phyloP scores from a whole-genome alignment of 1,139 yeast species.

The Taiozyma sp. region DNA sequence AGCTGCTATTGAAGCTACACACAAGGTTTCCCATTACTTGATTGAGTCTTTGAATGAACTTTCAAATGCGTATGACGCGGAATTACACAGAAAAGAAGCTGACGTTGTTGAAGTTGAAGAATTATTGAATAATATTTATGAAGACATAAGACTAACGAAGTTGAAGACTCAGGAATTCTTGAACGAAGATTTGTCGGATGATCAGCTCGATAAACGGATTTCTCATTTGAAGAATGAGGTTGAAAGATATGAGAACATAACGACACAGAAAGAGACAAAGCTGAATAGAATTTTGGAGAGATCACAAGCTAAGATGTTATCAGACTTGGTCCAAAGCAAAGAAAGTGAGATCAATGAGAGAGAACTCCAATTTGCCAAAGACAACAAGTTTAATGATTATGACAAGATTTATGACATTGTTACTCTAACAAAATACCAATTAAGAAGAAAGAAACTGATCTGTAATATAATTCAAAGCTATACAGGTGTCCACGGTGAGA shows the following conservation, averaged over 20 bases:
- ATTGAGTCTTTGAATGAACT: conserved; percentile 45
- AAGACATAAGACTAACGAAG: conserved; percentile 33
- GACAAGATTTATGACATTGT: conserved; percentile 31
- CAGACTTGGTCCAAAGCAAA: conserved; percentile 36
- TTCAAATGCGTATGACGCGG: conserved; percentile 52
- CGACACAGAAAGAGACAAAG: conserved; percentile 20
- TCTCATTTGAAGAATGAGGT: conserved; percentile 21
- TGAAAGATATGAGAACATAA: conserved; percentile 24
- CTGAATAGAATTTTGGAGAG: conserved; percentile 45
- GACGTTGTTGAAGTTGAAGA: conserved; percentile 41
- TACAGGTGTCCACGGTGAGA: conserved; percentile 29
- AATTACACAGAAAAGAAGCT: conserved; percentile 45
- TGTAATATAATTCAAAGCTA: conserved; percentile 41
- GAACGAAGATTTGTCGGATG: conserved; percentile 18
- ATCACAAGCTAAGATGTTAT: conserved; percentile 51
- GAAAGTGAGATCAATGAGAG: background rate
- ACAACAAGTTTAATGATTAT: conserved; percentile 7
- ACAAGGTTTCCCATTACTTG: conserved; percentile 37
- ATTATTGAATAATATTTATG: conserved; percentile 34
- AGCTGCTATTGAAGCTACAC: conserved; percentile 47
- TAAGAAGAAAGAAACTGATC: conserved; percentile 39
- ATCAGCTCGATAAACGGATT: conserved; percentile 13
- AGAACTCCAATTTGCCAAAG: background rate
- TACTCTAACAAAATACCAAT: conserved; percentile 42
- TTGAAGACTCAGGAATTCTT: conserved; percentile 27